Base-by-base conservation (phyloP, 331 rosid genomes). In the Erythrophleum ivorense region DNA sequence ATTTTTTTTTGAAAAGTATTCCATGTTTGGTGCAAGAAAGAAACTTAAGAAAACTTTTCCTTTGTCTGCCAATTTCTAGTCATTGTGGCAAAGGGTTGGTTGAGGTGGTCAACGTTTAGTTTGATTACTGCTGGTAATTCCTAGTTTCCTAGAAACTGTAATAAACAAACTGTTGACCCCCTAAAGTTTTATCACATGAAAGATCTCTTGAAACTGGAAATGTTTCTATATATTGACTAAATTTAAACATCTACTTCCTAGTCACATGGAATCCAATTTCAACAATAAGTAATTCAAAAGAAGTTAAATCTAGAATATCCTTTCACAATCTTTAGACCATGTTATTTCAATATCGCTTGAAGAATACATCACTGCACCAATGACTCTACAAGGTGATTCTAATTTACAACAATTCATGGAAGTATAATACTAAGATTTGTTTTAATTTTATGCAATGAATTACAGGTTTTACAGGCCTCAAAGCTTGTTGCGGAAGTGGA, bases 401-500 rank as follows among this genome's bases (percentile, higher is more conserved):
- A 48, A 48, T 11, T 2, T 18, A 18, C 29, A 54, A 54, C 29
- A 1, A 5, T 18, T 29, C 29, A 54, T 5, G 24, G 29, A 54
- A 64, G 16, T 53, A 29, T 69, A 9, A 6, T 52, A 6, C 19
- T 9, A 5, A 14, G n/a, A 34, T 59, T 21, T 46, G 66, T 16
- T 31, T 38, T 38, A 9, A 55, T 33, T 31, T 13, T 66, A 67
- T 79, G 77, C 1, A 33, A 62, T 62, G 5, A 62, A 62, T 62
- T 50, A 69, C 79, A 90, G 93, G 90, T 57, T 86, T 84, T 84
- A 38, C 14, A 34, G 74, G 70, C 68, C 60, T 73, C 0, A 62
- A 78, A 71, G 36, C 49, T 5, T 86, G 94, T 64, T 90, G 92
- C 67, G 94, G 92, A 55, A 75, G 55, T 29, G 91, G 88, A 16